Percentiles rank a stretch among this genome's conserved stretches.
These are phyloP conservation scores for Plasmodium sp. DNA, from an alignment of 169 alveolate species.

Conservation along the genomic window DNA sequence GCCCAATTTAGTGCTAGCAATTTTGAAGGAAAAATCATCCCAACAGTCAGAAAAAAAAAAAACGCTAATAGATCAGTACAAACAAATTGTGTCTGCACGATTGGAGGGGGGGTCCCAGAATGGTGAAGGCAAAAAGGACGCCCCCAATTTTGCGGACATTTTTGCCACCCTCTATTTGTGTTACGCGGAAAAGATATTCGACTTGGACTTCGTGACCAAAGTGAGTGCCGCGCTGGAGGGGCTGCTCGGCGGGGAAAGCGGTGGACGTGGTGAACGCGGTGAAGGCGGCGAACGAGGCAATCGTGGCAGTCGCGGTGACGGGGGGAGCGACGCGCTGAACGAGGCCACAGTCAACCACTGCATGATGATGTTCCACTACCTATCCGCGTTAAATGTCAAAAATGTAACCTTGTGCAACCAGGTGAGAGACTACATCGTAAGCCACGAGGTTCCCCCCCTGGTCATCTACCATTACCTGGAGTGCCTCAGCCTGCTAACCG, in stretches of 20 bases:
- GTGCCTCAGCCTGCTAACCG: slow-evolving; percentile 19
- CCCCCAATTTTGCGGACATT: slow-evolving; percentile 9
- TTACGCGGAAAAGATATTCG: slow-evolving; percentile 51
- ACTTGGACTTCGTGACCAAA: slow-evolving; percentile 30
- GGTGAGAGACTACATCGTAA: slow-evolving; percentile 28
- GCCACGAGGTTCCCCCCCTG: slow-evolving; percentile 30
- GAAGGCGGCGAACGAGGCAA: background rate
- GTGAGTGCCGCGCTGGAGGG: slow-evolving; percentile 24
- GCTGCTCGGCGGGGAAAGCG: background rate
- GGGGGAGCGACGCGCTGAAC: background rate
- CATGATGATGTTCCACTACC: slow-evolving; percentile 42
- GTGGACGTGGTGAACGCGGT: background rate
- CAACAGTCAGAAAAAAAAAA: background rate
- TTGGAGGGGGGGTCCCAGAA: background rate
- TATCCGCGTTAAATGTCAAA: slow-evolving; percentile 46
- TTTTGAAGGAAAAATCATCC: background rate
- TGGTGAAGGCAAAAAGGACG: background rate
- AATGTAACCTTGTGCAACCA: slow-evolving; percentile 27
- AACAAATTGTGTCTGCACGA: background rate
- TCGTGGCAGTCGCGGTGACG: background rate
- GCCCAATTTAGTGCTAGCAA: slow-evolving; percentile 12
- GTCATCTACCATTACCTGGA: slow-evolving; percentile 53
- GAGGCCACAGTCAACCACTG: slow-evolving; percentile 13
- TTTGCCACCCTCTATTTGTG: slow-evolving; percentile 48
- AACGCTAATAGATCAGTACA: slow-evolving; percentile 14